phyloP scores from a whole-genome alignment of 495 filamentous ascomycete genomes.

The Penicillium pulvis region DNA sequence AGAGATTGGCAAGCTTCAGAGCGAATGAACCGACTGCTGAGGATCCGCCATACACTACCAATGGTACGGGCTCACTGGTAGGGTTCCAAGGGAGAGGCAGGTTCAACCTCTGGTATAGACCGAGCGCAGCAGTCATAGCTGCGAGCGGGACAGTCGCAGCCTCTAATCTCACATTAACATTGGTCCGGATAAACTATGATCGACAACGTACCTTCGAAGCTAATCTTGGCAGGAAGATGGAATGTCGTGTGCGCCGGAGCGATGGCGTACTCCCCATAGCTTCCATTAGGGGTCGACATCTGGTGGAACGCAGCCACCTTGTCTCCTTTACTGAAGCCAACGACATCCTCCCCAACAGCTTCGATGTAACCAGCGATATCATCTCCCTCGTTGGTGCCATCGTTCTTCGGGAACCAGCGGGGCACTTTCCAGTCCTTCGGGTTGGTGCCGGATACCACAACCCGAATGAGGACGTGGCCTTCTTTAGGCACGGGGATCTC shows the following conservation, averaged over 20 bases:
- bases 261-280: constrained; percentile 73
- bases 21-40: constrained; percentile 69
- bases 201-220: constrained; percentile 61
- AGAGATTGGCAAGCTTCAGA: constrained; percentile 64
- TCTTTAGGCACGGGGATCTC: constrained; percentile 62
- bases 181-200: not conserved
- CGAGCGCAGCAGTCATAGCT: constrained; percentile 71
- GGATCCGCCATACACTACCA: constrained; percentile 69
- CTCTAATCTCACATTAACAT: constrained; percentile 35
- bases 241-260: constrained; percentile 67
- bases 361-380: constrained; percentile 72
- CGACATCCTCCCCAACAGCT: constrained; percentile 60
- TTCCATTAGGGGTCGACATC: constrained; percentile 55
- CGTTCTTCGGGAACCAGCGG: constrained; percentile 19
- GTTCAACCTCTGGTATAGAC: constrained; percentile 57
- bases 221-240: constrained; percentile 62
- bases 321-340: constrained; percentile 66
- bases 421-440: constrained; percentile 78
- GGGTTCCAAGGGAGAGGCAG: constrained; percentile 68
- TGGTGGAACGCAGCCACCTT: constrained; percentile 72
- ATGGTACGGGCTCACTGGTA: constrained; percentile 45
- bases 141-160: constrained; percentile 73
- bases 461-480: constrained; percentile 70
- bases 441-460: constrained; percentile 69
- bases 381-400: constrained; percentile 61